Base-by-base conservation (phyloP, 2,329 filamentous ascomycete species). In the Aschersonia sp. region DNA sequence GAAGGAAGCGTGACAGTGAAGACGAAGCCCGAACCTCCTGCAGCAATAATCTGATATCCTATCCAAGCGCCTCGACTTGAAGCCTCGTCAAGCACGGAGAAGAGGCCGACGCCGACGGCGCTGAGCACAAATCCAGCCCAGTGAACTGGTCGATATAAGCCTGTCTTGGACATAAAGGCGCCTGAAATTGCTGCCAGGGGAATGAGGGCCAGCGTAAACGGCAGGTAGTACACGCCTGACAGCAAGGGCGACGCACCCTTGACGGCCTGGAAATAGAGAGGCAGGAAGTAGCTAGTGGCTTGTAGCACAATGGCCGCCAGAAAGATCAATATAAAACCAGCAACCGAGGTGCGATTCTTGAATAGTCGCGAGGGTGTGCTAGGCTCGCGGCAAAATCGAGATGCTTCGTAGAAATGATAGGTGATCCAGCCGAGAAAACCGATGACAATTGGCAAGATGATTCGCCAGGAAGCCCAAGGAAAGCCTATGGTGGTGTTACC, bases 241-340 rank as follows among this genome's bases (percentile, higher is more conserved):
- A 40, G 7, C 9, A 38, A 5, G 29, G 45, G 10, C 7, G 45
- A 40, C 7, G 31, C 29, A 2, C n/a, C 32, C 45, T 40, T 12
- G 32, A 46, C 5, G 20, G 32, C 62, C 48, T 74, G 70, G 51
- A 73, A 73, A 55, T 72, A 74, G 5, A 74, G 55, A 0, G 70
- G 68, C 0, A 72, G 52, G 50, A 71, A 72, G 54, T 64, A 67
- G n/a, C 31, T 43, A 4, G 40, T 38, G 20, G 20, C 35, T 9
- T 43, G 28, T n/a, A 44, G n/a, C 4, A 63, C 45, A 3, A 56
- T 53, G n/a, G 58, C 59, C 0, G 64, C 66, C 5, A 69, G 48
- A 7, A 56, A 58, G 48, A 58, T 59, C 2, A 63, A 50, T 30
- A 50, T 31, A 29, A 46, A 46, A 4, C 12, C 55, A 46, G 31